Conservation (phyloP, 495 filamentous ascomycete species). For the Lasiosphaeris hirsuta region DNA sequence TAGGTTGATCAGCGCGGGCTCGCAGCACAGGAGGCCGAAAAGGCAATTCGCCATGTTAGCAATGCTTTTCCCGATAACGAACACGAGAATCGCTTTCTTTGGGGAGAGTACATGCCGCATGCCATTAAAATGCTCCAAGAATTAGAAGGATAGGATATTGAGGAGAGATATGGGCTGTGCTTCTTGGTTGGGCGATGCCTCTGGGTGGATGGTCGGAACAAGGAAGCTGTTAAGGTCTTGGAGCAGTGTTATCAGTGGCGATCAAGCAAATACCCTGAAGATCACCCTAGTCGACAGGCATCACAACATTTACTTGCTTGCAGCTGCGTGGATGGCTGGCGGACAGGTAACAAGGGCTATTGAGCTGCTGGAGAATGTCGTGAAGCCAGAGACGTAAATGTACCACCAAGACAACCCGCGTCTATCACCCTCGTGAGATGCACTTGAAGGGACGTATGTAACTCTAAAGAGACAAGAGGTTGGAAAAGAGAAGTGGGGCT, state of each 20-base stretch:
- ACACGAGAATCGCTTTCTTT: constrained; percentile 11
- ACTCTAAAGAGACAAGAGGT: too few relatives aligned
- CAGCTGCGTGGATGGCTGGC: constrained; percentile 22
- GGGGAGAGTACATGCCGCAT: constrained; percentile 31
- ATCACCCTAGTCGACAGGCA: constrained; percentile 16
- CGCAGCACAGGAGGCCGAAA: constrained; percentile 1
- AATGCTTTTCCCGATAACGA: constrained; percentile 11
- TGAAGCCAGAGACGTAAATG: too few relatives aligned
- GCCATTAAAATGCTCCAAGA: constrained; percentile 19
- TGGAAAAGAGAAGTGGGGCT: too few relatives aligned
- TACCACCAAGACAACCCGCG: too few relatives aligned
- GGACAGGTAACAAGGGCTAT: constrained; percentile 31
- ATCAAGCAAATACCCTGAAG: constrained; percentile 2
- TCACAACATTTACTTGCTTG: constrained; percentile 31
- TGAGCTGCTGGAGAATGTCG: constrained; percentile 20
- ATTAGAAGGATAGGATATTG: constrained; percentile 5
- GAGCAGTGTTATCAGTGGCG: constrained; percentile 24
- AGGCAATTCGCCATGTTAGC: constrained; percentile 21
- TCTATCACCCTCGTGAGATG: too few relatives aligned
- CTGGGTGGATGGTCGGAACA: constrained; percentile 21
- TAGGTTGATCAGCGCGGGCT: constrained; percentile 22
- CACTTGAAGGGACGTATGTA: too few relatives aligned
- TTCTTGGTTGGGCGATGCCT: constrained; percentile 17
- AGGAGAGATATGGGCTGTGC: constrained; percentile 18
- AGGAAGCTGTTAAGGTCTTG: constrained; percentile 30